These are phyloP conservation scores for Acer campestre DNA, from an alignment of 345 rosid species.

Conservation along the genomic window DNA sequence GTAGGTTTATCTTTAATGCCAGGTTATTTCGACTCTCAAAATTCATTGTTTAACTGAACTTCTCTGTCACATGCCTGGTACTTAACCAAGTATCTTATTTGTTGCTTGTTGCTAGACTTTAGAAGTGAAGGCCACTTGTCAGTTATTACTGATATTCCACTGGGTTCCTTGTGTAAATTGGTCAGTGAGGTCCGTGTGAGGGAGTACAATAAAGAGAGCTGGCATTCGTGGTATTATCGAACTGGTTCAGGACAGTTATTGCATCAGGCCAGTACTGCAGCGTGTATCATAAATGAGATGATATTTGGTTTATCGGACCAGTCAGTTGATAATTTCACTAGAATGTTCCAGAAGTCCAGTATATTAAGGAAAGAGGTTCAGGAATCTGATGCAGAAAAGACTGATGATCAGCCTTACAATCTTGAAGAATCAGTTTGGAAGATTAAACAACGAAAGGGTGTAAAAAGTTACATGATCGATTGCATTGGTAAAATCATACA, in stretches of 20 bases:
- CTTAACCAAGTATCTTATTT: slow-evolving; percentile 30
- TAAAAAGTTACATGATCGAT: slow-evolving; percentile 58
- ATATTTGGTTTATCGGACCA: slow-evolving; percentile 77
- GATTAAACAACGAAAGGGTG: slow-evolving; percentile 45
- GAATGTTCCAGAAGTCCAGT: slow-evolving; percentile 57
- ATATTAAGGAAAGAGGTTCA: slow-evolving; percentile 29
- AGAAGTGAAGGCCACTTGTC: slow-evolving; percentile 63
- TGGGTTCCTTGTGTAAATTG: slow-evolving; percentile 58
- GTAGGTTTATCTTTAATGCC: slow-evolving; percentile 81
- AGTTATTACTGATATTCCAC: slow-evolving; percentile 73
- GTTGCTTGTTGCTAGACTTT: slow-evolving; percentile 52
- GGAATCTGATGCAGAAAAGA: slow-evolving; percentile 24
- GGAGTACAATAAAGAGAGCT: slow-evolving; percentile 67
- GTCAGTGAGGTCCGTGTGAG: slow-evolving; percentile 71
- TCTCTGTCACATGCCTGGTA: slow-evolving; percentile 17
- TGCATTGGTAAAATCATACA: slow-evolving; percentile 85
- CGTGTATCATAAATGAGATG: slow-evolving; percentile 87
- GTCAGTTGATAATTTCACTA: slow-evolving; percentile 50
- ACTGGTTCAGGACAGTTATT: slow-evolving; percentile 78
- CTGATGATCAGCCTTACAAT: slow-evolving; percentile 18
- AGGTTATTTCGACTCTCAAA: slow-evolving; percentile 60
- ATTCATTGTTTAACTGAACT: slow-evolving; percentile 18
- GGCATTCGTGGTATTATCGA: slow-evolving; percentile 81
- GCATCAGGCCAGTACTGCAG: slow-evolving; percentile 81
- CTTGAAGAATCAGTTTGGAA: slow-evolving; percentile 51